These are phyloP conservation scores for Davidsoniella australis DNA, from an alignment of 2,329 filamentous ascomycete species.

Conservation along the genomic window DNA sequence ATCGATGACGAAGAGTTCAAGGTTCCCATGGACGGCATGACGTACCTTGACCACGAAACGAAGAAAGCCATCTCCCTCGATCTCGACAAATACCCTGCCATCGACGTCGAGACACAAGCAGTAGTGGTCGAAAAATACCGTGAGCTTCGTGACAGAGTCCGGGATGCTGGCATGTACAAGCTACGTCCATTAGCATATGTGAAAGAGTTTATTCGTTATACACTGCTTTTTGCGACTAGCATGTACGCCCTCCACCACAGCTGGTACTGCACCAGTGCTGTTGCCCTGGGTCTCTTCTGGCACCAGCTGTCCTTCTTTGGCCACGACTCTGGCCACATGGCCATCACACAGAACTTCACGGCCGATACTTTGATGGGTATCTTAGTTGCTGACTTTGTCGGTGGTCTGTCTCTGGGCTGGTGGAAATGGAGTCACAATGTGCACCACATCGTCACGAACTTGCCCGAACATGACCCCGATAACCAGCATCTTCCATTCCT, in stretches of 20 bases:
- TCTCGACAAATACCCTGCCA: conserved; percentile 58
- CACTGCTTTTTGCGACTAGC: conserved; percentile 41
- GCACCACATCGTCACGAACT: conserved; percentile 91
- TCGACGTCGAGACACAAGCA: conserved; percentile 58
- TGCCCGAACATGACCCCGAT: conserved; percentile 87
- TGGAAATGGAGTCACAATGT: conserved; percentile 97
- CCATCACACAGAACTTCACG: conserved; percentile 81
- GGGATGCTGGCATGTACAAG: conserved; percentile 58
- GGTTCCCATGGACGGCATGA: conserved; percentile 33
- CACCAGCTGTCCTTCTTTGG: conserved; percentile 88
- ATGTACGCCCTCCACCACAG: conserved; percentile 42
- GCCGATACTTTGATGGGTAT: conserved; percentile 76
- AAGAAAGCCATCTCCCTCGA: conserved; percentile 59
- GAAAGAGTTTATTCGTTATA: conserved; percentile 57
- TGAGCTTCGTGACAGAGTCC: conserved; percentile 53
- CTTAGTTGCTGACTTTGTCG: conserved; percentile 73
- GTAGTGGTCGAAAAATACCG: conserved; percentile 68
- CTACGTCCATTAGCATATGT: conserved; percentile 73
- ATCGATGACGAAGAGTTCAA: conserved; percentile 26
- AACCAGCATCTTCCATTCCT: conserved; percentile 86
- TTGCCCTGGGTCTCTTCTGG: conserved; percentile 73
- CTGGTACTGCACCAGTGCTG: conserved; percentile 53
- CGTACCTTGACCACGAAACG: conserved; percentile 57
- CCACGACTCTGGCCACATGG: conserved; percentile 94
- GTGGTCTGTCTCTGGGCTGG: conserved; percentile 83